Evolutionary conservation across 2,329 filamentous ascomycete genomes (phyloP).

Genomic region (Penicillium polonicum): DNA sequence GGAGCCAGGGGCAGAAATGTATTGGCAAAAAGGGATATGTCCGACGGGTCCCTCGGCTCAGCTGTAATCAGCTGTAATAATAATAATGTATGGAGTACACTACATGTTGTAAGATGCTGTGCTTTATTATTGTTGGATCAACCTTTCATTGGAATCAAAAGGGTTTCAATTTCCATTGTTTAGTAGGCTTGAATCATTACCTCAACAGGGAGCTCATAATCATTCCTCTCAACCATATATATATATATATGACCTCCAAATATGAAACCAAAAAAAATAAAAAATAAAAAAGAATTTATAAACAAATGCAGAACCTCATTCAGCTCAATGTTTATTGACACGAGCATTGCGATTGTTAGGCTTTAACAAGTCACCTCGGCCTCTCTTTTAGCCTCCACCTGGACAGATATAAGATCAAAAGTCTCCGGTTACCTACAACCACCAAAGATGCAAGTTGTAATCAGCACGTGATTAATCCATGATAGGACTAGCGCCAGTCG

Average conservation of each 20-base stretch:
- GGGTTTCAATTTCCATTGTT: neutral
- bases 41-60: slow-evolving; percentile 6
- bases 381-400: neutral
- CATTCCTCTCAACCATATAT: neutral
- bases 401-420: neutral
- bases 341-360: neutral
- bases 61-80: neutral
- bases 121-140: neutral
- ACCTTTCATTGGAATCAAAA: too few relatives aligned
- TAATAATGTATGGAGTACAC: neutral
- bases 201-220: too few relatives aligned
- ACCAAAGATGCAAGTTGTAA: neutral
- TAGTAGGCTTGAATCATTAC: neutral
- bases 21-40: neutral
- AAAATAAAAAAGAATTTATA: neutral
- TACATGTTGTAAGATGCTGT: neutral
- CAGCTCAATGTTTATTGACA: neutral
- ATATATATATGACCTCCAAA: neutral
- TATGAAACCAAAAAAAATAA: neutral
- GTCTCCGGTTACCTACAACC: neutral
- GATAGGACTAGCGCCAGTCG: slow-evolving; percentile 2
- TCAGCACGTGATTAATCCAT: neutral
- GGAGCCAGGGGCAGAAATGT: slow-evolving; percentile 8
- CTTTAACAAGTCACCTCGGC: neutral
- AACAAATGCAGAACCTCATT: neutral